A percentile compares a stretch with the other conserved stretches of the same genome.
phyloP scores from a whole-genome alignment of 2,329 filamentous ascomycete genomes.

The Aspergillus tamarii region DNA sequence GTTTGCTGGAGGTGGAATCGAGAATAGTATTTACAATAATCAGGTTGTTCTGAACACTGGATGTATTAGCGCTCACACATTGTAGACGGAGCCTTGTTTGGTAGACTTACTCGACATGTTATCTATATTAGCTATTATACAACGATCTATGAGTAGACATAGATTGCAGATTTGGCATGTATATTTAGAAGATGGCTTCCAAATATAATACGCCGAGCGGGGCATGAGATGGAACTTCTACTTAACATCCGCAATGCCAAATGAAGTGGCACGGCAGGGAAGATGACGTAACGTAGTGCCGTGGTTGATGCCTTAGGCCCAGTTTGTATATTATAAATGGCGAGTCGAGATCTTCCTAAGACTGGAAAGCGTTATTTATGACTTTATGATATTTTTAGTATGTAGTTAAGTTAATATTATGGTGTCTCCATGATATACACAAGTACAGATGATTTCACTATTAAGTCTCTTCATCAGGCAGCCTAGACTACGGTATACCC shows the following conservation, averaged over 20 bases:
- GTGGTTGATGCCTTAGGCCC: neutral
- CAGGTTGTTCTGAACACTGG: constrained; percentile 29
- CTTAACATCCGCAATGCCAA: neutral
- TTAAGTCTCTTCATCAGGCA: neutral
- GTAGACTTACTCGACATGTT: constrained; percentile 3
- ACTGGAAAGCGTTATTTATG: neutral
- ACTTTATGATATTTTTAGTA: neutral
- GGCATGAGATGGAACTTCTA: neutral
- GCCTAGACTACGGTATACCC: neutral
- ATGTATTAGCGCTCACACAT: neutral
- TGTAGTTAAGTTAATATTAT: neutral
- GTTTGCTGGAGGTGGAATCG: neutral
- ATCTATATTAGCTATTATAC: neutral
- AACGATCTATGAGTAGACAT: neutral
- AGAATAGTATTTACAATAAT: constrained; percentile 44
- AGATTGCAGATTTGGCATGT: neutral
- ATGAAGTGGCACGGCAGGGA: neutral
- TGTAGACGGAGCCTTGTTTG: neutral
- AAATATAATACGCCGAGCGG: neutral
- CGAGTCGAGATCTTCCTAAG: neutral
- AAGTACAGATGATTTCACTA: neutral
- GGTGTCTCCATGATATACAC: neutral
- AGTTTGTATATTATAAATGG: neutral
- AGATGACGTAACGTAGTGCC: neutral
- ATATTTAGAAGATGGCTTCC: neutral